A percentile compares a stretch with the other conserved stretches of the same genome.
Conservation (phyloP, 129 eudicot genomes). For the Ambrosia artemisiifolia region DNA sequence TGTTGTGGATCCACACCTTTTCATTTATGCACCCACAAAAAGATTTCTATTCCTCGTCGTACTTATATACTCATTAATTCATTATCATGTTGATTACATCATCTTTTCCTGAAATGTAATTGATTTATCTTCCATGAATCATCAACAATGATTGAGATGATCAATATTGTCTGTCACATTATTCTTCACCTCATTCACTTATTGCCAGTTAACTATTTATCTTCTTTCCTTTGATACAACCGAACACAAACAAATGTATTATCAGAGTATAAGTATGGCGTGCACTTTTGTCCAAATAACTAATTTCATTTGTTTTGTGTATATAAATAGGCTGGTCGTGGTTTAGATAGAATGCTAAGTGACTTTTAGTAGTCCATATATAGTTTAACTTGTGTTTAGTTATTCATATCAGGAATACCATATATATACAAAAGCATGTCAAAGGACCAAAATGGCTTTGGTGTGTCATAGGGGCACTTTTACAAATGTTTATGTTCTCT, state of each 20-base stretch:
- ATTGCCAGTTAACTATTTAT: neutral
- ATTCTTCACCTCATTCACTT: neutral
- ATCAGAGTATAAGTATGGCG: neutral
- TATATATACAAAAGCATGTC: conserved; percentile 16
- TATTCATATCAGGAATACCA: conserved; percentile 15
- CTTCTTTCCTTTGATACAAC: neutral
- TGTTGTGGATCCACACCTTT: no score
- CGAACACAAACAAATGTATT: neutral
- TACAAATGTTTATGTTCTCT: conserved; percentile 1
- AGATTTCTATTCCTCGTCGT: no score
- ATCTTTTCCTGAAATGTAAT: neutral
- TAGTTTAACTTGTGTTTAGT: neutral
- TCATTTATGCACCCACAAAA: no score
- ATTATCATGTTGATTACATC: neutral
- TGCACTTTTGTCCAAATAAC: conserved; percentile 1
- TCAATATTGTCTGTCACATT: neutral
- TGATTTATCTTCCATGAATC: neutral
- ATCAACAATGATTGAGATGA: neutral
- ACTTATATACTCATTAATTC: neutral
- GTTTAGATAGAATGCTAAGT: conserved; percentile 20
- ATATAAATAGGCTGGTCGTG: conserved; percentile 22
- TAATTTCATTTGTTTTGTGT: conserved; percentile 1
- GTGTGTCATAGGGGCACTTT: conserved; percentile 12
- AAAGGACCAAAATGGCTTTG: conserved; percentile 27
- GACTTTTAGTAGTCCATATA: conserved; percentile 1